phyloP scores from a whole-genome alignment of 1,284 basidiomycete species.

The Ustilago trichophora region DNA sequence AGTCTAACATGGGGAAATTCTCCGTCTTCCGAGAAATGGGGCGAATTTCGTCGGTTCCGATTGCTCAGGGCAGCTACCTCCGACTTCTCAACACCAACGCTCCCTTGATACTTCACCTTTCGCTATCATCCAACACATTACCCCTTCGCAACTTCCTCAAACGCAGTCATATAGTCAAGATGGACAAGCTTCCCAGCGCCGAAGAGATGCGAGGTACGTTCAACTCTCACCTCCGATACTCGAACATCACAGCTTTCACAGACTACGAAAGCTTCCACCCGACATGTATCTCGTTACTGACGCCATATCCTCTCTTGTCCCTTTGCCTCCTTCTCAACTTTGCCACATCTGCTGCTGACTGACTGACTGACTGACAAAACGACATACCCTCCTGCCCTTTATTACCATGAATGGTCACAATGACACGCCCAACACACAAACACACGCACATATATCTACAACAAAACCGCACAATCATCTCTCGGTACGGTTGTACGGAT shows the following conservation, averaged over 20 bases:
- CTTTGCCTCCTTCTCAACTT: background rate
- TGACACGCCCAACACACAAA: too few species aligned
- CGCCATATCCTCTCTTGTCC: too few species aligned
- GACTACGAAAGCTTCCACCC: too few species aligned
- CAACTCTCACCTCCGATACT: background rate
- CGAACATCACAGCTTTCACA: too few species aligned
- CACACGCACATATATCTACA: too few species aligned
- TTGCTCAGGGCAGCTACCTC: background rate
- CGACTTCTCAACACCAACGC: background rate
- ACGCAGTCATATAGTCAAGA: conserved; percentile 9
- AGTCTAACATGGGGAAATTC: conserved; percentile 1
- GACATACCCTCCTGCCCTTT: too few species aligned
- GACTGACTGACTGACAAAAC: too few species aligned
- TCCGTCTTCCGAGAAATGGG: background rate
- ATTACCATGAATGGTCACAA: too few species aligned
- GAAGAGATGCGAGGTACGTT: conserved; percentile 51
- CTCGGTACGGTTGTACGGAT: too few species aligned
- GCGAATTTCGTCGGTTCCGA: conserved; percentile 12
- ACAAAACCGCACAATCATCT: too few species aligned
- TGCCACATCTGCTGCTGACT: background rate
- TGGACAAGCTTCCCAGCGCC: conserved; percentile 47
- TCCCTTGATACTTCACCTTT: too few species aligned
- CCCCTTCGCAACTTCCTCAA: background rate
- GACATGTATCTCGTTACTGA: background rate
- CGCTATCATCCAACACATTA: too few species aligned